Percentiles rank a stretch among this genome's conserved stretches.
These are phyloP conservation scores for Neonectria coccinea DNA, from an alignment of 2,329 filamentous ascomycete species.

Conservation along the genomic window DNA sequence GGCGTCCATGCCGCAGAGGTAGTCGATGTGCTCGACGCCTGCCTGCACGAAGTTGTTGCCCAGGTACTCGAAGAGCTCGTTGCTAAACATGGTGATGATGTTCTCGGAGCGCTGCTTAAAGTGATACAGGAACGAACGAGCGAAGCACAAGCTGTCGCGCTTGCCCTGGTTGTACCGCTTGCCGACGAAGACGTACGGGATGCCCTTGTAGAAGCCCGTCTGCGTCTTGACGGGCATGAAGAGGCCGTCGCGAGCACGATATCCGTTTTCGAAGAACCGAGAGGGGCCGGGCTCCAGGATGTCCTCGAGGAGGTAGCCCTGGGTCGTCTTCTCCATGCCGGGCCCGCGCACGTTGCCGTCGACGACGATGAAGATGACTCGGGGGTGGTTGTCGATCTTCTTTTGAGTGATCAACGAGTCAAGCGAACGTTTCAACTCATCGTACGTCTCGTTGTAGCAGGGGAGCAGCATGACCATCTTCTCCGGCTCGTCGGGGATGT, in stretches of 20 bases:
- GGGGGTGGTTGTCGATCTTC: constrained; percentile 55
- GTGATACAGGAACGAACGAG: constrained; percentile 61
- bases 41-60: constrained; percentile 53
- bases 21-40: constrained; percentile 55
- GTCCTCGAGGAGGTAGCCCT: constrained; percentile 60
- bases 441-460: constrained; percentile 62
- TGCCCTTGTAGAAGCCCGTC: constrained; percentile 57
- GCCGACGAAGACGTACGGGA: constrained; percentile 61
- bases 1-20: constrained; percentile 61
- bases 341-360: constrained; percentile 61
- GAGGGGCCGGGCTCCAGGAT: constrained; percentile 54
- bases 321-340: constrained; percentile 61
- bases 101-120: constrained; percentile 58
- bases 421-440: constrained; percentile 58
- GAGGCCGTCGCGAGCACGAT: constrained; percentile 59
- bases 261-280: constrained; percentile 55
- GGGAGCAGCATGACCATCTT: constrained; percentile 59
- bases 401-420: constrained; percentile 60
- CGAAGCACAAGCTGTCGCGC: constrained; percentile 62
- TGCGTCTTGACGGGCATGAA: constrained; percentile 60
- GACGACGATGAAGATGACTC: constrained; percentile 60
- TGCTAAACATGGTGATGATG: constrained; percentile 59
- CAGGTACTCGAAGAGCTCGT: constrained; percentile 56
- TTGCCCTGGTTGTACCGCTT: constrained; percentile 64
- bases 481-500: constrained; percentile 54